Conservation (phyloP, 176 grass and related monocot genomes). For the Phoenix dactylifera region DNA sequence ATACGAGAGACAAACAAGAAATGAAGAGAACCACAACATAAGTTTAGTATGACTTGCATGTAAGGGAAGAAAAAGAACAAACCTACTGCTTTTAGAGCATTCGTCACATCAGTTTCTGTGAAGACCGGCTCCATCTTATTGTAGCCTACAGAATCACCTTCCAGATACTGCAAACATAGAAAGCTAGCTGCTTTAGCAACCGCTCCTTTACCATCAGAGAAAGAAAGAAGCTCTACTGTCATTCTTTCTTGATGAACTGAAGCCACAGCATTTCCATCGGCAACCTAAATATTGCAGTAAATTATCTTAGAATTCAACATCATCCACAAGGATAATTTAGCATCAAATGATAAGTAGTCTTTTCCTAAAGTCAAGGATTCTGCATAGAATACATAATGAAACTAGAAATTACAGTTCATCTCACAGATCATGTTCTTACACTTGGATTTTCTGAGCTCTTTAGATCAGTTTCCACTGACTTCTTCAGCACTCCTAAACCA, state of each 20-base stretch:
- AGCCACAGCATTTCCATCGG: conserved; percentile 28
- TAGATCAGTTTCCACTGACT: conserved; percentile 33
- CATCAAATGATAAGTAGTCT: not conserved
- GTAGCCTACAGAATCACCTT: conserved; percentile 23
- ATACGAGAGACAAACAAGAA: no score
- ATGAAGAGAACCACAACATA: no score
- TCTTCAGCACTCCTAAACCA: conserved; percentile 68
- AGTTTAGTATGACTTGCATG: no score
- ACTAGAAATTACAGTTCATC: conserved; percentile 14
- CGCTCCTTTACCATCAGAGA: conserved; percentile 78
- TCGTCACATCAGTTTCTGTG: conserved; percentile 55
- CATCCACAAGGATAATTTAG: conserved; percentile 10
- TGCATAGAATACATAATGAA: conserved; percentile 1
- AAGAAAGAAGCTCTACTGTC: conserved; percentile 55
- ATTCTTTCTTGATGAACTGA: conserved; percentile 33
- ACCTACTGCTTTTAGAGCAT: conserved; percentile 66
- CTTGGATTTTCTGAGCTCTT: conserved; percentile 32
- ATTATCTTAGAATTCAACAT: conserved; percentile 16
- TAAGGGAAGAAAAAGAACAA: not conserved
- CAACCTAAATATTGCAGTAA: conserved; percentile 44
- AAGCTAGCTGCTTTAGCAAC: conserved; percentile 84
- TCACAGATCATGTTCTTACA: conserved; percentile 33
- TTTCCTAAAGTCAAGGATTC: not conserved
- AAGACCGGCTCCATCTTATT: conserved; percentile 26
- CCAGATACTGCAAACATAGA: conserved; percentile 42